These are phyloP conservation scores for Solanum acaule DNA, from an alignment of 257 asterid genomes.

Conservation along the genomic window DNA sequence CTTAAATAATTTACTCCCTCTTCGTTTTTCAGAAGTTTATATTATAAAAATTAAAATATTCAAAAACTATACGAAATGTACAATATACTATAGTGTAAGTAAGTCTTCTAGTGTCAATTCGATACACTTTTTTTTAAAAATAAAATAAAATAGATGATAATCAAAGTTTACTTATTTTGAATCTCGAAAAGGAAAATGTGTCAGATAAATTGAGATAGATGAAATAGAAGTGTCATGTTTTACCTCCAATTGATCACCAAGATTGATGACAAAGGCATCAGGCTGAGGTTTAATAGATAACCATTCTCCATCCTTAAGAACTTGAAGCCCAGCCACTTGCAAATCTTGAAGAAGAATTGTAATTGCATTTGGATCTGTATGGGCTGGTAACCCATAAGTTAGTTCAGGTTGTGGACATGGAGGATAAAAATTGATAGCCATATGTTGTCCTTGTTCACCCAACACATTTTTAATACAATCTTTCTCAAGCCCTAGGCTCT, in stretches of 20 bases:
- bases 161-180: not conserved
- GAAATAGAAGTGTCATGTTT: no score
- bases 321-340: conserved; percentile 72
- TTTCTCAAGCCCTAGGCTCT: conserved; percentile 63
- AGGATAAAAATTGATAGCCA: conserved; percentile 84
- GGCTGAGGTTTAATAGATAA: conserved; percentile 60
- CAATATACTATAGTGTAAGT: no score
- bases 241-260: conserved; percentile 92
- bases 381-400: conserved; percentile 78
- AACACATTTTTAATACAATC: conserved; percentile 37
- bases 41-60: no score
- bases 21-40: not conserved
- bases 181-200: not conserved
- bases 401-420: conserved; percentile 83
- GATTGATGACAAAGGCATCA: conserved; percentile 64
- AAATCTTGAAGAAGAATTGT: conserved; percentile 85
- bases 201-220: no score
- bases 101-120: no score
- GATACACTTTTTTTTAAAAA: no score
- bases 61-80: no score
- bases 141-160: no score
- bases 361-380: conserved; percentile 82
- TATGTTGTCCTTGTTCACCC: conserved; percentile 91
- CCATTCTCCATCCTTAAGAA: conserved; percentile 80
- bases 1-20: not conserved